Percentiles rank a stretch among this genome's conserved stretches.
Conservation (phyloP, 352 stramenopile genomes). For the Pythium coloratum region DNA sequence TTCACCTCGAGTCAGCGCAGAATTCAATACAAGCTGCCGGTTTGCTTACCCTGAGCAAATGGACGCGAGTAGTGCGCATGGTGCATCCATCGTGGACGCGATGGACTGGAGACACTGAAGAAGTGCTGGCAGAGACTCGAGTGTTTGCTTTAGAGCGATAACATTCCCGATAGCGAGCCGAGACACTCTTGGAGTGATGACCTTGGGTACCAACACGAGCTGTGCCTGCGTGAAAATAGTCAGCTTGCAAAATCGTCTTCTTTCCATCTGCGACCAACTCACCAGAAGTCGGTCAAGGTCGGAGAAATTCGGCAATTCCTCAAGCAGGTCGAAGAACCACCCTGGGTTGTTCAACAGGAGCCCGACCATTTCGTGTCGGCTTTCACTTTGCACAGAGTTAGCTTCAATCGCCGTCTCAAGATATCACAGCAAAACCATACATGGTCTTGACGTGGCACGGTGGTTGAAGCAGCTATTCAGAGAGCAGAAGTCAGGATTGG, state of each 20-base stretch:
- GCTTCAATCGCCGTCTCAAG: not conserved
- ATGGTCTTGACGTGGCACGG: conserved; percentile 81
- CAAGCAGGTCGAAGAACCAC: conserved; percentile 82
- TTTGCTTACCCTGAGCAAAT: conserved; percentile 56
- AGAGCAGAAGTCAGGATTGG: conserved; percentile 4
- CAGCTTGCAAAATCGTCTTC: not conserved
- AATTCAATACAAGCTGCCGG: not conserved
- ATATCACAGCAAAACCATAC: conserved; percentile 27
- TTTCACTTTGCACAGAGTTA: conserved; percentile 36
- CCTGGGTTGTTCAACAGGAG: conserved; percentile 78
- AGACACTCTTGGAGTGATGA: conserved; percentile 68
- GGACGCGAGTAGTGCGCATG: conserved; percentile 54
- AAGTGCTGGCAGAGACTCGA: conserved; percentile 65
- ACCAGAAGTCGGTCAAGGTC: conserved; percentile 80
- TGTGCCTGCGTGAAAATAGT: conserved; percentile 42
- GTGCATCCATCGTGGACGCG: conserved; percentile 14
- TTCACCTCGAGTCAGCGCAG: not conserved
- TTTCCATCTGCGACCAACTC: not conserved
- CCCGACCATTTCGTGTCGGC: conserved; percentile 66
- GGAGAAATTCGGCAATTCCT: conserved; percentile 67
- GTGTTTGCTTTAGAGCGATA: conserved; percentile 82
- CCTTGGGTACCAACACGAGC: conserved; percentile 76
- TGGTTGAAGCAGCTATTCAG: conserved; percentile 52
- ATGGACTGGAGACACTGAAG: conserved; percentile 47
- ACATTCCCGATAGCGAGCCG: conserved; percentile 74